phyloP scores from a whole-genome alignment of 768 basidiomycete genomes.

The Collybiopsis confluens region DNA sequence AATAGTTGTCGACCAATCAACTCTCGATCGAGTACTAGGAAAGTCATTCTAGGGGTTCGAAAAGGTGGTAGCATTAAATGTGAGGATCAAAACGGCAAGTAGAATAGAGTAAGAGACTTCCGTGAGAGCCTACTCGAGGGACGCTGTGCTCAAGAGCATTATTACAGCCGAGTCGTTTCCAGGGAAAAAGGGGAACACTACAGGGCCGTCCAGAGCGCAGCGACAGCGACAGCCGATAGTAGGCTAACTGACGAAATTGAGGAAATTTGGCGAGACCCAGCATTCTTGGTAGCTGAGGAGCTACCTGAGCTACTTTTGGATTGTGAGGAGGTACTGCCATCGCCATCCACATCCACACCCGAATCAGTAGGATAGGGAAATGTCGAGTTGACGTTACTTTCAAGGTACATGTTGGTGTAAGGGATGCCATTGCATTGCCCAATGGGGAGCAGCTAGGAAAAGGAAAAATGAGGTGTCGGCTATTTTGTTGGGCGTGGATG shows the following conservation, averaged over 20 bases:
- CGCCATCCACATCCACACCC: constrained; percentile 35
- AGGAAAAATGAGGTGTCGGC: not conserved
- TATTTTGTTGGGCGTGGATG: not conserved
- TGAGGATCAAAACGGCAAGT: not conserved
- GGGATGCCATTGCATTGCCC: constrained; percentile 70
- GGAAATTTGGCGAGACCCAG: not conserved
- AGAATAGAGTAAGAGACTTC: not conserved
- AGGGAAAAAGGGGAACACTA: not conserved
- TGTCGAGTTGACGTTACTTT: constrained; percentile 69
- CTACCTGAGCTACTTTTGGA: constrained; percentile 24
- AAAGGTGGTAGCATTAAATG: not conserved
- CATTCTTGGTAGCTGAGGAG: constrained; percentile 2
- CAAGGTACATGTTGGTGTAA: constrained; percentile 70
- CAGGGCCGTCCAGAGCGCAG: not conserved
- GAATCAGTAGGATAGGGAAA: constrained; percentile 45
- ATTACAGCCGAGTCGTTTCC: not conserved
- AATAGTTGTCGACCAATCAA: too few species aligned
- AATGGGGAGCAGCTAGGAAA: constrained; percentile 61
- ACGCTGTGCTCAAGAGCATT: too few species aligned
- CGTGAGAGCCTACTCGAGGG: not conserved
- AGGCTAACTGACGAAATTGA: constrained; percentile 4
- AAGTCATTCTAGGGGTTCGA: not conserved
- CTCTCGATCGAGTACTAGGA: too few species aligned
- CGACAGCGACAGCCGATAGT: constrained; percentile 3
- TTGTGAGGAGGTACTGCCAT: constrained; percentile 28